Evolutionary conservation across 371 early-diverging fungal species (phyloP), one percentile per base, ranked within the genome.

Genomic region (Thermomucor indicae-seudaticae): DNA sequence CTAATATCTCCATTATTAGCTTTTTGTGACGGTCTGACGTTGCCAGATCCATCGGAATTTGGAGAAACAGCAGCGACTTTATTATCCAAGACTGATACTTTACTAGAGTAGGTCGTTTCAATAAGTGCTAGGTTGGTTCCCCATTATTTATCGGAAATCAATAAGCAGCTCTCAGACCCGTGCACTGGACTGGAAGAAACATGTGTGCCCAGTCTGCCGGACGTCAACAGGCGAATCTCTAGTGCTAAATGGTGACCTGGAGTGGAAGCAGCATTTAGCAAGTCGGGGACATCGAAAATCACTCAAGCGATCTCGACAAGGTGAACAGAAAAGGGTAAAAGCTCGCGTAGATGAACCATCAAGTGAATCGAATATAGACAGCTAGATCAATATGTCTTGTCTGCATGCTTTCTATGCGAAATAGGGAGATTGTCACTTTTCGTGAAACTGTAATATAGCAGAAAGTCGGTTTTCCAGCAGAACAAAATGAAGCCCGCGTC

Each of bases 221-320:
- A 58, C 62, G 7, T 38, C 58, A 0, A 51, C 53, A 20, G 68
- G 77, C 25, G 59, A 63, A 8, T 76, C 75, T 5, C 70, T 81
- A 2, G 67, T 82, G 31, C 58, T 88, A 6, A 81, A 85, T 56
- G 90, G 90, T 3, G 84, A 86, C 23, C 65, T 69, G 12, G 84
- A 85, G 47, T 87, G 84, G 80, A 65, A 77, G 29, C 81, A 81
- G 39, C 90, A 90, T 43, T 38, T 80, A 19, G 64, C 62, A 40
- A 79, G 86, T 29, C 74, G 83, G 14, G 63, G 67, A 20, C 90
- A 90, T 60, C 71, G 81, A 22, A 83, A 77, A 35, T 59, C 51
- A 22, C 28, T 62, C 6, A 73, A 73, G 31, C 62, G 59, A 28
- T n/a, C n/a, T n/a, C n/a, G n/a, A n/a, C n/a, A n/a, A n/a, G n/a